phyloP scores from a whole-genome alignment of 345 rosid species.

The Dipteronia dyeriana region DNA sequence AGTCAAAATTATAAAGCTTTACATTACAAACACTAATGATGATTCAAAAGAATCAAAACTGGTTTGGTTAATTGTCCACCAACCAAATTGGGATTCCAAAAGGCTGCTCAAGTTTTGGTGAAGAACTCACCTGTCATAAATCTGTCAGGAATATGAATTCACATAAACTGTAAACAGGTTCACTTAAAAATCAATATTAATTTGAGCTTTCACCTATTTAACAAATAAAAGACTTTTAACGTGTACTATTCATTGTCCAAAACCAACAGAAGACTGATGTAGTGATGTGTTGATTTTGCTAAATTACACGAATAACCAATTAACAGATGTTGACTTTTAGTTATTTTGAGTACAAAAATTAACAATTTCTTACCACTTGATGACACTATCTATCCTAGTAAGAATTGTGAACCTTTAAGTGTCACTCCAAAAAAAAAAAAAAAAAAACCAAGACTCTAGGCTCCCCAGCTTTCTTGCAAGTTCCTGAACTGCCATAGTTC shows the following conservation, averaged over 20 bases:
- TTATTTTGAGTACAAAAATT: background rate
- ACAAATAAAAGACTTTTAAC: too few species aligned
- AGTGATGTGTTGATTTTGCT: background rate
- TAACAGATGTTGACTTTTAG: background rate
- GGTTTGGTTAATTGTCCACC: background rate
- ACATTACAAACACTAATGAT: background rate
- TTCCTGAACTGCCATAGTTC: conserved; percentile 38
- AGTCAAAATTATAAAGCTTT: background rate
- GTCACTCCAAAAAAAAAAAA: background rate
- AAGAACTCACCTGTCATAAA: background rate
- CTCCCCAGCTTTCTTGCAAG: conserved; percentile 18
- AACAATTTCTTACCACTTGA: background rate
- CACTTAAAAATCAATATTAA: background rate
- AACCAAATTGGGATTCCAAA: too few species aligned
- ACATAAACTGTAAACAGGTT: background rate
- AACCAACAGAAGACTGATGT: background rate
- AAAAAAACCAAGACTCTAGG: background rate
- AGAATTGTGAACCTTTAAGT: background rate
- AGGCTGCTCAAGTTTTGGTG: too few species aligned
- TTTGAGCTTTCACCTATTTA: background rate
- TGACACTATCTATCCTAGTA: background rate
- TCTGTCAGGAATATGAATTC: background rate
- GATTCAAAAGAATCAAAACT: background rate
- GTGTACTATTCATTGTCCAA: background rate
- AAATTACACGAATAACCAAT: background rate